These are phyloP conservation scores for Verticillium isaacii DNA, from an alignment of 2,329 filamentous ascomycete species.

Conservation along the genomic window DNA sequence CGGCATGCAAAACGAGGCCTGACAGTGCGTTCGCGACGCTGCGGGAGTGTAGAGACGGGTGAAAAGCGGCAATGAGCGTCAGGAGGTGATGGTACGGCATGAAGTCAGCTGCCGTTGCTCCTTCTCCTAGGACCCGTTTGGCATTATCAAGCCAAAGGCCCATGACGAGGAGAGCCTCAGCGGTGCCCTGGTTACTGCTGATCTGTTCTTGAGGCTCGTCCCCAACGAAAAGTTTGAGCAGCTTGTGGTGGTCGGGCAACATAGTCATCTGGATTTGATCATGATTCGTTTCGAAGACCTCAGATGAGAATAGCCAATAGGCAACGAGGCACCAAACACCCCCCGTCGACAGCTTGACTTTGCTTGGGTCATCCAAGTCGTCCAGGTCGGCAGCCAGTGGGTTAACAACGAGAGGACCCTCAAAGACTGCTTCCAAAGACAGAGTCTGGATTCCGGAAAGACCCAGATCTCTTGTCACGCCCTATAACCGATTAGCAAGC, in stretches of 20 bases:
- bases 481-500: conserved; percentile 29
- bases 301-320: conserved; percentile 58
- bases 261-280: conserved; percentile 48
- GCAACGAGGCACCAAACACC: conserved; percentile 55
- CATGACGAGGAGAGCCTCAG: conserved; percentile 55
- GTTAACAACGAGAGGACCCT: conserved; percentile 34
- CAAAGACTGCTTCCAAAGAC: conserved; percentile 39
- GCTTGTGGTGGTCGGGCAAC: conserved; percentile 54
- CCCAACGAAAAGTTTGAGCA: conserved; percentile 50
- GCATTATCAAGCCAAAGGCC: conserved; percentile 54
- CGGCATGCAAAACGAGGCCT: conserved; percentile 49
- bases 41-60: conserved; percentile 47
- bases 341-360: conserved; percentile 53
- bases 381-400: conserved; percentile 43
- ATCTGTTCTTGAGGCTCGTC: conserved; percentile 45
- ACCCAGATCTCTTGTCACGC: conserved; percentile 59
- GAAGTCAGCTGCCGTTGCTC: conserved; percentile 33
- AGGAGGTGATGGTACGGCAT: conserved; percentile 58
- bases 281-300: conserved; percentile 54
- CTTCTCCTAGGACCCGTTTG: conserved; percentile 32
- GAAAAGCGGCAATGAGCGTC: conserved; percentile 53
- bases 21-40: conserved; percentile 51
- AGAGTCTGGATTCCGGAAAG: conserved; percentile 35
- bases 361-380: conserved; percentile 38
- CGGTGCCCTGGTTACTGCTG: conserved; percentile 44